phyloP scores from a whole-genome alignment of 169 alveolate species.

The Theileria sp. region DNA sequence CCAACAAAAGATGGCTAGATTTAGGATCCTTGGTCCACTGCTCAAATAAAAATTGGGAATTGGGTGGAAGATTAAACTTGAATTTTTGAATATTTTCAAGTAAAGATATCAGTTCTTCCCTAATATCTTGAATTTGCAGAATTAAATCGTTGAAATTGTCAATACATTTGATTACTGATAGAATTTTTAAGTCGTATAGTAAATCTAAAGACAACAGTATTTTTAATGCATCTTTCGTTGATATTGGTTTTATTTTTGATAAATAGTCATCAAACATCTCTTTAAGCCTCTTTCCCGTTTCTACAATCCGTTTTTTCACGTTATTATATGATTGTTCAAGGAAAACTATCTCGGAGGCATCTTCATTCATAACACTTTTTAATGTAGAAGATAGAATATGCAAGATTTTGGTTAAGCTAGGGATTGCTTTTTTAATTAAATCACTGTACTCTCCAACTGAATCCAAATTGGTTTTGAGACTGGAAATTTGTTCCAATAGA shows the following conservation, averaged over 20 bases:
- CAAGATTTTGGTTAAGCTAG: neutral
- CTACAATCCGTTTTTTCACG: neutral
- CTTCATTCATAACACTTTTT: neutral
- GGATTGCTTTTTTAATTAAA: neutral
- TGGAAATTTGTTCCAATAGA: neutral
- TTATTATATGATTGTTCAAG: neutral
- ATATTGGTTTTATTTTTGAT: neutral
- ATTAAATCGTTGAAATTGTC: neutral
- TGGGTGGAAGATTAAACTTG: neutral
- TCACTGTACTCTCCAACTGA: neutral
- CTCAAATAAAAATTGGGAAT: neutral
- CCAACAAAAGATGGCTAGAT: neutral
- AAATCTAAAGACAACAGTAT: neutral
- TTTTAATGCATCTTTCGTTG: neutral
- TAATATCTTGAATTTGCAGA: neutral
- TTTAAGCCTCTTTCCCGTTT: neutral
- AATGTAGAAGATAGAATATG: neutral
- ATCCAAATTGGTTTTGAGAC: neutral
- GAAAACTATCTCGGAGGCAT: neutral
- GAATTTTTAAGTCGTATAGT: neutral
- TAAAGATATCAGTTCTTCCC: neutral
- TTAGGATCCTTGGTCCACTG: neutral
- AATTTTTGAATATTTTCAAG: neutral
- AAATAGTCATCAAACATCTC: neutral
- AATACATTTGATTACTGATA: neutral